A percentile compares a stretch with the other conserved stretches of the same genome.
Conservation (phyloP, 345 rosid species). For the Pistacia integerrima region DNA sequence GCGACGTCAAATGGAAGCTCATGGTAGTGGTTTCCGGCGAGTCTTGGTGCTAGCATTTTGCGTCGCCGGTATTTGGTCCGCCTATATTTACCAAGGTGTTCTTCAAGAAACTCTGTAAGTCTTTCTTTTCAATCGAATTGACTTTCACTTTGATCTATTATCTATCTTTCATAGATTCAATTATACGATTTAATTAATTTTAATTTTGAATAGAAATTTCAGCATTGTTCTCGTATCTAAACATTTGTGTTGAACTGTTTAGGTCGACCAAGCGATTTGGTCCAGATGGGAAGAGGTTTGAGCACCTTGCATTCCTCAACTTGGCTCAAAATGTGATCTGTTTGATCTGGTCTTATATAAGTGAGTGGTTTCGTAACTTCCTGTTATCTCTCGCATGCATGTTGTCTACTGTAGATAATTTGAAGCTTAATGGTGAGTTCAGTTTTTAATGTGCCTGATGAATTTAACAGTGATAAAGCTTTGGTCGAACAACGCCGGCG, state of each 20-base stretch:
- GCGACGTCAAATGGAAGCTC: slow-evolving; percentile 60
- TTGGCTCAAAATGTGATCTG: slow-evolving; percentile 92
- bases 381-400: neutral
- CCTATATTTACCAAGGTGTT: slow-evolving; percentile 93
- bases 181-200: neutral
- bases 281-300: slow-evolving; percentile 80
- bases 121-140: neutral
- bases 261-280: slow-evolving; percentile 95
- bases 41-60: slow-evolving; percentile 71
- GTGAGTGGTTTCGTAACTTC: slow-evolving; percentile 42
- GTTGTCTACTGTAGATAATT: neutral
- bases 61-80: slow-evolving; percentile 95
- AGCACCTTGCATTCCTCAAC: slow-evolving; percentile 86
- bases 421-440: slow-evolving; percentile 5
- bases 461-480: slow-evolving; percentile 70
- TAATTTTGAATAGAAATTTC: no score
- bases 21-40: slow-evolving; percentile 72
- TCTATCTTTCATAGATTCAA: neutral
- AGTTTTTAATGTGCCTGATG: neutral
- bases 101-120: slow-evolving; percentile 94
- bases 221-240: neutral
- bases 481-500: slow-evolving; percentile 70
- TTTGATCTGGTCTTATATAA: slow-evolving; percentile 85
- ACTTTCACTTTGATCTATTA: neutral
- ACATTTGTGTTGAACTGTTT: neutral